Conservation (phyloP, 2,329 filamentous ascomycete genomes). For the Penicillium expansum region DNA sequence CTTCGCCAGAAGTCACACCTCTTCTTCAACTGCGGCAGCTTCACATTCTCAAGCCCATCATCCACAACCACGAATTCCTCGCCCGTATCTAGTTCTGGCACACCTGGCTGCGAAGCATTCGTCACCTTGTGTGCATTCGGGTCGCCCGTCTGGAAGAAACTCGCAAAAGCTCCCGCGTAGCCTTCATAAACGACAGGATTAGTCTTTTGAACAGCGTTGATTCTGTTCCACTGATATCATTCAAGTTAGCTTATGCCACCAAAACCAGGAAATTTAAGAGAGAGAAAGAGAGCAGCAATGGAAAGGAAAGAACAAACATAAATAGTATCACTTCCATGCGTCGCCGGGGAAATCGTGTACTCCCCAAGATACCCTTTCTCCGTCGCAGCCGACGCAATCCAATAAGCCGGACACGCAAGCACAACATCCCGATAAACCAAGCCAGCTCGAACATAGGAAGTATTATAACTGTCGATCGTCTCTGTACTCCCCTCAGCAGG, state of each 20-base stretch:
- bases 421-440: constrained; percentile 59
- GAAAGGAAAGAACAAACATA: constrained; percentile 44
- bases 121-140: constrained; percentile 59
- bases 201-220: constrained; percentile 53
- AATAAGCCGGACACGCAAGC: constrained; percentile 60
- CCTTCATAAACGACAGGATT: constrained; percentile 56
- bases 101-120: constrained; percentile 35
- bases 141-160: constrained; percentile 59
- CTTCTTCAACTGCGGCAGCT: constrained; percentile 41
- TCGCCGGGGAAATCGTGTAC: constrained; percentile 59
- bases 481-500: constrained; percentile 50
- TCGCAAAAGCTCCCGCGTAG: constrained; percentile 58
- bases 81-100: constrained; percentile 45
- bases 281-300: background rate
- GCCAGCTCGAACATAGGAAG: constrained; percentile 53
- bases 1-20: constrained; percentile 57
- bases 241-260: background rate
- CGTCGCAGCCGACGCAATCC: constrained; percentile 50
- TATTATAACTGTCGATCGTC: constrained; percentile 49
- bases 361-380: constrained; percentile 55
- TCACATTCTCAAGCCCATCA: constrained; percentile 46
- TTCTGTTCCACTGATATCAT: constrained; percentile 52
- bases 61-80: constrained; percentile 53
- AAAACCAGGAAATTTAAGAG: background rate
- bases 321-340: constrained; percentile 57